Evolutionary conservation across 176 grass and related monocot genomes (phyloP).

Genomic region (Melocanna baccifera): DNA sequence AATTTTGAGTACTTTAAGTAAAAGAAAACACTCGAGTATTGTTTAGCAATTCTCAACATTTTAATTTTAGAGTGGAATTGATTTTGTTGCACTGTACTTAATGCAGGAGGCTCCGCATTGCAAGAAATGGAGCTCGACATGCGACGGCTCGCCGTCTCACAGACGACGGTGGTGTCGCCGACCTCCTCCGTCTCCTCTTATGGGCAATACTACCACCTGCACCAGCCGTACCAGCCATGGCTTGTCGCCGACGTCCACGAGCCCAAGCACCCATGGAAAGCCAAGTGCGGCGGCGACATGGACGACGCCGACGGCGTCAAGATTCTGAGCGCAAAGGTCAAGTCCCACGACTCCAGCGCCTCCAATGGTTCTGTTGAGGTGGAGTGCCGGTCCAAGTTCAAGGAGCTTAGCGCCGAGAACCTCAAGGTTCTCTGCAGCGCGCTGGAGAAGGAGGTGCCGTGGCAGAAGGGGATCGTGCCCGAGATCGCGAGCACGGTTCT

Average conservation of each 20-base stretch:
- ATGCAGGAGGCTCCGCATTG: conserved; percentile 34
- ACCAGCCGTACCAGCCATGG: conserved; percentile 29
- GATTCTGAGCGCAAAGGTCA: conserved; percentile 22
- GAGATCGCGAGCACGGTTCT: conserved; percentile 72
- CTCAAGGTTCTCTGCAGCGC: conserved; percentile 61
- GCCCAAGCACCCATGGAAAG: conserved; percentile 37
- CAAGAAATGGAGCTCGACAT: conserved; percentile 43
- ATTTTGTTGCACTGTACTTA: not conserved
- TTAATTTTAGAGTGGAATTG: not conserved
- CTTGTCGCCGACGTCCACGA: not conserved
- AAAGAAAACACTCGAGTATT: no score
- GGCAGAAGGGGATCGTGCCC: conserved; percentile 59
- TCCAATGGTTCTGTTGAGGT: conserved; percentile 42
- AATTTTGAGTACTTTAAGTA: no score
- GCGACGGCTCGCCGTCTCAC: conserved; percentile 10
- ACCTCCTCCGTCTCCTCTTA: conserved; percentile 37
- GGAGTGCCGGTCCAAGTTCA: conserved; percentile 56
- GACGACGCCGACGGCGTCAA: conserved; percentile 1
- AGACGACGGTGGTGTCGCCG: conserved; percentile 29
- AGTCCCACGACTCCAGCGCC: conserved; percentile 43
- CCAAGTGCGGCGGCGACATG: not conserved
- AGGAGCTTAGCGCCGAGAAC: conserved; percentile 76
- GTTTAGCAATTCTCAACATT: not conserved
- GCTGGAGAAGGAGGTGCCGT: conserved; percentile 68
- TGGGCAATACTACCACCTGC: not conserved